Evolutionary conservation across 192 early-diverging fungal species (phyloP).

Genomic region (Gamsiella multidivaricata): DNA sequence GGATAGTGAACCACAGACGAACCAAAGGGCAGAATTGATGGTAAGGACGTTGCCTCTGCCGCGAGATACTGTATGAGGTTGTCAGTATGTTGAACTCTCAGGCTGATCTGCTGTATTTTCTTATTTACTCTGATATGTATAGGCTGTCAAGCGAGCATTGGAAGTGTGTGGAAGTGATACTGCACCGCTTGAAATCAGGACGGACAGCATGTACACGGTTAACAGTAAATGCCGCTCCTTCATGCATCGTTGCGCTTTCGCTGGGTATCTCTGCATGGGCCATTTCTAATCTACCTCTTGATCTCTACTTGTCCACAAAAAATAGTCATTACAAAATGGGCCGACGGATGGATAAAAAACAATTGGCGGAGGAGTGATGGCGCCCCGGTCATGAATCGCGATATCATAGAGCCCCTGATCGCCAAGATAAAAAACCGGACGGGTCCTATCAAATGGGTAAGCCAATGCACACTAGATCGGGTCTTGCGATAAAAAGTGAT

Average conservation of each 20-base stretch:
- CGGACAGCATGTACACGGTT: slow-evolving; percentile 82
- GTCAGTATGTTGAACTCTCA: no score
- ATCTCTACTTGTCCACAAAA: not conserved
- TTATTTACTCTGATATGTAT: not conserved
- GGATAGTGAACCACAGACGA: slow-evolving; percentile 66
- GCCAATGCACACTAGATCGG: no score
- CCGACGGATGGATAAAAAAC: slow-evolving; percentile 75
- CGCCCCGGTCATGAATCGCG: slow-evolving; percentile 76
- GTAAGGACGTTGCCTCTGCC: slow-evolving; percentile 26
- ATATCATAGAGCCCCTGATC: slow-evolving; percentile 75
- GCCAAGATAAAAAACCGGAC: slow-evolving; percentile 49
- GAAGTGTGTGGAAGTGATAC: slow-evolving; percentile 52
- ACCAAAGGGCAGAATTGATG: slow-evolving; percentile 79
- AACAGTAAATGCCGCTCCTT: slow-evolving; percentile 62
- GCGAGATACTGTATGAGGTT: not conserved
- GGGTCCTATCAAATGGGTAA: slow-evolving; percentile 60
- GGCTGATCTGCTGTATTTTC: not conserved
- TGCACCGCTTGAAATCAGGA: slow-evolving; percentile 66
- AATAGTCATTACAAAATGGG: slow-evolving; percentile 75
- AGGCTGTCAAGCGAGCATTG: slow-evolving; percentile 70
- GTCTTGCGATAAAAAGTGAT: no score
- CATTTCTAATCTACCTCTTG: not conserved
- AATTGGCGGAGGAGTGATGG: slow-evolving; percentile 70
- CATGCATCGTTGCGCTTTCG: no score
- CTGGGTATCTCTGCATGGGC: not conserved